Conservation (phyloP, 2,329 filamentous ascomycete species). For the Microdochium trichocladiopsis region DNA sequence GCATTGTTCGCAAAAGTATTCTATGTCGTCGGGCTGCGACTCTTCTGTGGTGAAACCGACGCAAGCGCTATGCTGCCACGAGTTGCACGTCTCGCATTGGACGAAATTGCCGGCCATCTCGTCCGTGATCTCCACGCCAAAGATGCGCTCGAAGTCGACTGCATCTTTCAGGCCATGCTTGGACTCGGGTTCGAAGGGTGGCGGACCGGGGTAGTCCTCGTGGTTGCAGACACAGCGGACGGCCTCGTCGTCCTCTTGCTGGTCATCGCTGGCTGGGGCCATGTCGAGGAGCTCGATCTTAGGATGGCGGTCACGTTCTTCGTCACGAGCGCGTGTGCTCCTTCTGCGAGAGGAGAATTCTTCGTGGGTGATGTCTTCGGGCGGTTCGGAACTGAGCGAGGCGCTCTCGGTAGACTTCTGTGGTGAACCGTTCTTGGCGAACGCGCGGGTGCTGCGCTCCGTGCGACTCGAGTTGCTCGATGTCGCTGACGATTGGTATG, state of each 20-base stretch:
- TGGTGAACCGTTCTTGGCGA: slow-evolving; percentile 65
- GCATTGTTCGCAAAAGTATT: slow-evolving; percentile 97
- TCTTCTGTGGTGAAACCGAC: slow-evolving; percentile 95
- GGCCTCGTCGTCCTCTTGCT: slow-evolving; percentile 84
- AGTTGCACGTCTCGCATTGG: slow-evolving; percentile 95
- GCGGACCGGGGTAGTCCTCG: slow-evolving; percentile 87
- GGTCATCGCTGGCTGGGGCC: slow-evolving; percentile 51
- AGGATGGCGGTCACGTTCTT: slow-evolving; percentile 44
- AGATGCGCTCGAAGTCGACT: slow-evolving; percentile 48
- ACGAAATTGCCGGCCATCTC: slow-evolving; percentile 94
- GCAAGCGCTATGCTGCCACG: slow-evolving; percentile 98
- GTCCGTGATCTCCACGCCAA: slow-evolving; percentile 61
- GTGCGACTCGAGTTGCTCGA: slow-evolving; percentile 70
- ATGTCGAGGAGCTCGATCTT: slow-evolving; percentile 40
- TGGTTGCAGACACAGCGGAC: slow-evolving; percentile 93
- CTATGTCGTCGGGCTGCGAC: slow-evolving; percentile 68
- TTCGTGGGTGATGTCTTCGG: slow-evolving; percentile 51
- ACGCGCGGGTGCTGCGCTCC: slow-evolving; percentile 67
- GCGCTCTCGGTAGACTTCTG: slow-evolving; percentile 69
- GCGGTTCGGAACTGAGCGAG: slow-evolving; percentile 63
- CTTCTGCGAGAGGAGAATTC: slow-evolving; percentile 68
- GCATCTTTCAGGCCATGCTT: slow-evolving; percentile 48
- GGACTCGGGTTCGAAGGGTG: slow-evolving; percentile 51
- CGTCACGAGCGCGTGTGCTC: slow-evolving; percentile 67
- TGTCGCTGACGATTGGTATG: slow-evolving; percentile 71